Evolutionary conservation across 495 filamentous ascomycete genomes (phyloP).

Genomic region (Barbatosphaeria neglecta): DNA sequence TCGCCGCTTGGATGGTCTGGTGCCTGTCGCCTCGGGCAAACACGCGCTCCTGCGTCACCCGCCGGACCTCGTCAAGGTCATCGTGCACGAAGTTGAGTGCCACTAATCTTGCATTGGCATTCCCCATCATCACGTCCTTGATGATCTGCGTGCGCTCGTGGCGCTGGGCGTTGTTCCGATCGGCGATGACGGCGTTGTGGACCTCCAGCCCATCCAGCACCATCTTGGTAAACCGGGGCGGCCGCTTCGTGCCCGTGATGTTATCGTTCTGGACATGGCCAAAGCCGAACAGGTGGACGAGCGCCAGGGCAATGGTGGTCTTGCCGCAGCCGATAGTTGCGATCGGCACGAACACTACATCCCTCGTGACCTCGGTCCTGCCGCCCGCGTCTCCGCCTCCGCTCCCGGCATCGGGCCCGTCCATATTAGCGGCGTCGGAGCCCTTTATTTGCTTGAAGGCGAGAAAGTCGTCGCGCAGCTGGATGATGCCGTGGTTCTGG

Average conservation of each 20-base stretch:
- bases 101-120: slow-evolving; percentile 59
- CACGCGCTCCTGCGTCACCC: slow-evolving; percentile 68
- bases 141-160: slow-evolving; percentile 83
- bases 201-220: slow-evolving; percentile 47
- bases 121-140: slow-evolving; percentile 51
- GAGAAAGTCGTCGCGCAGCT: slow-evolving; percentile 77
- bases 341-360: slow-evolving; percentile 73
- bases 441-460: slow-evolving; percentile 70
- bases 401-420: slow-evolving; percentile 14
- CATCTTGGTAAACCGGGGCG: slow-evolving; percentile 57
- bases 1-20: slow-evolving; percentile 86
- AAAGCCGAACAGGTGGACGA: slow-evolving; percentile 80
- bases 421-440: slow-evolving; percentile 48
- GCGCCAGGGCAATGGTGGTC: slow-evolving; percentile 78
- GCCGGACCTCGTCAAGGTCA: slow-evolving; percentile 52
- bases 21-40: slow-evolving; percentile 87
- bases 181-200: slow-evolving; percentile 69
- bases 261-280: slow-evolving; percentile 96
- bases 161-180: slow-evolving; percentile 84
- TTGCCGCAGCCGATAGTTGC: slow-evolving; percentile 94
- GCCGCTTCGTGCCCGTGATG: slow-evolving; percentile 65
- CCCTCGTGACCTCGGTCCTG: slow-evolving; percentile 35
- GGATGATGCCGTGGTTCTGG: slow-evolving; percentile 92
- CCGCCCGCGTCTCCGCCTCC: too few relatives aligned
- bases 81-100: slow-evolving; percentile 89